These are phyloP conservation scores for Hyaloperonospora brassicae DNA, from an alignment of 352 stramenopile genomes.

Conservation along the genomic window DNA sequence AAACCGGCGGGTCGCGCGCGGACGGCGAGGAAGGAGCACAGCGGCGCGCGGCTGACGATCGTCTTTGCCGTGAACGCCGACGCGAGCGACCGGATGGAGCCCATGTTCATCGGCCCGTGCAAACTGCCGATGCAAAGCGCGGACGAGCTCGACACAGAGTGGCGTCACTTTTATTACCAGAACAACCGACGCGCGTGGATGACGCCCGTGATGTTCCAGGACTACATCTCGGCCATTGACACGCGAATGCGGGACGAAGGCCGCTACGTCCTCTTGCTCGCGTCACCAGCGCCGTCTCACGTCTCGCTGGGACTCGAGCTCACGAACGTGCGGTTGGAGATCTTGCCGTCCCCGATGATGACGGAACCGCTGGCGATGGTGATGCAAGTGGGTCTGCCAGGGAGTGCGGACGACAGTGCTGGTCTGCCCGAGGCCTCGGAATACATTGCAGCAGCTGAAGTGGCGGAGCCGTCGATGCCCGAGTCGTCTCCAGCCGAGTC, in stretches of 20 bases:
- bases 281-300: conserved; percentile 34
- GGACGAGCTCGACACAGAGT: conserved; percentile 18
- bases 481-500: conserved; percentile 16
- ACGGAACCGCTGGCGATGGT: conserved; percentile 27
- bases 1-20: conserved; percentile 29
- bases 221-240: conserved; percentile 42
- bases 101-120: conserved; percentile 39
- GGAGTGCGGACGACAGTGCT: conserved; percentile 29
- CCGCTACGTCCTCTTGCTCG: conserved; percentile 37
- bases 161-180: conserved; percentile 38
- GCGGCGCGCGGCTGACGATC: conserved; percentile 28
- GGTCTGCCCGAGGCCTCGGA: conserved; percentile 24
- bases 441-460: conserved; percentile 15
- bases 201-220: conserved; percentile 53
- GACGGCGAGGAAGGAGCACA: conserved; percentile 16
- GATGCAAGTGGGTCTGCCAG: conserved; percentile 39
- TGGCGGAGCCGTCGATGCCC: conserved; percentile 12
- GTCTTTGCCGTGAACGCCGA: conserved; percentile 42
- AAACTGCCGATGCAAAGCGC: conserved; percentile 19
- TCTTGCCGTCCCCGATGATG: conserved; percentile 35
- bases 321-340: conserved; percentile 44
- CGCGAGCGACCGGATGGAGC: conserved; percentile 44
- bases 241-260: conserved; percentile 39
- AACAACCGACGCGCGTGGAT: conserved; percentile 49
- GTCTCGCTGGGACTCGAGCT: conserved; percentile 44